phyloP scores from a whole-genome alignment of 345 rosid genomes.

The Citrus maxima region DNA sequence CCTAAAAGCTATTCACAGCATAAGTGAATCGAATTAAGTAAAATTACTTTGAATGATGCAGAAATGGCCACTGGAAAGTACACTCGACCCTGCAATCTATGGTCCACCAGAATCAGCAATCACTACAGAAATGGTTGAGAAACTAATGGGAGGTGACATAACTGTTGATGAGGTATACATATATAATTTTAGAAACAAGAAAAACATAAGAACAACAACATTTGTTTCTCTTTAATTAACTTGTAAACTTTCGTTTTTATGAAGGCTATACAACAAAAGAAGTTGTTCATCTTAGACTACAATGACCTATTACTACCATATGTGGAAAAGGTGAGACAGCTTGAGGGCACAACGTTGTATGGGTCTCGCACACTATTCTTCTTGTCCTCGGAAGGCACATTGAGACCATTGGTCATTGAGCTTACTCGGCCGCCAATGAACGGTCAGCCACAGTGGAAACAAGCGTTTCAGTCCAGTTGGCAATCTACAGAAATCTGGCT shows the following conservation, averaged over 20 bases:
- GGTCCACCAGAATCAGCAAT: slow-evolving; percentile 77
- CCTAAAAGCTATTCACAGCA: too few species aligned
- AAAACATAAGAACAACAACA: neutral
- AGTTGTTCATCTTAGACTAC: slow-evolving; percentile 54
- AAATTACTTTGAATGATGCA: slow-evolving; percentile 7
- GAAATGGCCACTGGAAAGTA: slow-evolving; percentile 89
- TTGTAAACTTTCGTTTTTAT: neutral
- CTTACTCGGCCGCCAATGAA: slow-evolving; percentile 52
- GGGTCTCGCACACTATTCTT: slow-evolving; percentile 69
- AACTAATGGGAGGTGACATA: slow-evolving; percentile 47
- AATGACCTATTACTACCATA: slow-evolving; percentile 61
- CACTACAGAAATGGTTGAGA: slow-evolving; percentile 50
- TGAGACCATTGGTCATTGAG: slow-evolving; percentile 64
- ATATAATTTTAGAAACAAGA: neutral
- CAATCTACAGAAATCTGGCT: slow-evolving; percentile 61
- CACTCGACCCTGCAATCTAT: slow-evolving; percentile 59
- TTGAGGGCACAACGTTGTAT: slow-evolving; percentile 43
- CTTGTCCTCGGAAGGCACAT: slow-evolving; percentile 43
- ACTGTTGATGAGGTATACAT: slow-evolving; percentile 49
- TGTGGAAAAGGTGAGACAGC: slow-evolving; percentile 56
- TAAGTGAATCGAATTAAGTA: too few species aligned
- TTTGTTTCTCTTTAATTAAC: neutral
- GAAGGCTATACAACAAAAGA: slow-evolving; percentile 56
- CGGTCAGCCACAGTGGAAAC: slow-evolving; percentile 62
- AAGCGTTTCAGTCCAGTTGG: slow-evolving; percentile 40